These are phyloP conservation scores for Neocucurbitaria cava DNA, from an alignment of 2,329 filamentous ascomycete species.

Conservation along the genomic window DNA sequence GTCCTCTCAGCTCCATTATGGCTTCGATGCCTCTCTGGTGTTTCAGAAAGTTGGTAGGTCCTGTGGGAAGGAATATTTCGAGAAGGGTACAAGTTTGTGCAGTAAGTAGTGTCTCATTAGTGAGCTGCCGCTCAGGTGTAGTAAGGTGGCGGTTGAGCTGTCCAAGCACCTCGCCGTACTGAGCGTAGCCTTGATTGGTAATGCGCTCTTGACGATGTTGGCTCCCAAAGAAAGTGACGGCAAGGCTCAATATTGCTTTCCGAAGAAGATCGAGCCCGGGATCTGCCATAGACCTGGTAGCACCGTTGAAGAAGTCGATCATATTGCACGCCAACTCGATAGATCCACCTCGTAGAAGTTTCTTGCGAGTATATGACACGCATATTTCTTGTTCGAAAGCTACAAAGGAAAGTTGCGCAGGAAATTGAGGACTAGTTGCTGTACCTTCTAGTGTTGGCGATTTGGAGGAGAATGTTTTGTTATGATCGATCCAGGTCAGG, in stretches of 20 bases:
- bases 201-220: conserved; percentile 30
- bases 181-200: conserved; percentile 24
- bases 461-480: neutral
- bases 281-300: neutral
- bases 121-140: conserved; percentile 22
- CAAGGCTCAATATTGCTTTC: conserved; percentile 31
- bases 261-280: conserved; percentile 29
- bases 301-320: conserved; percentile 11
- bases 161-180: conserved; percentile 33
- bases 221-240: conserved; percentile 34
- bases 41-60: conserved; percentile 34
- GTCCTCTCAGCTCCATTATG: conserved; percentile 32
- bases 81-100: conserved; percentile 34
- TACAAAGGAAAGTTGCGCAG: conserved; percentile 18
- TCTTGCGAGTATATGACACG: conserved; percentile 35
- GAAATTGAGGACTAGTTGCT: neutral
- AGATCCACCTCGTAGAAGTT: conserved; percentile 30
- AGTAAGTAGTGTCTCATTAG: conserved; percentile 34
- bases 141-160: conserved; percentile 31
- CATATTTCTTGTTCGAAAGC: conserved; percentile 36
- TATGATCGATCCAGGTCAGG: conserved; percentile 31
- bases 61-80: conserved; percentile 38
- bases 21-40: conserved; percentile 38
- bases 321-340: conserved; percentile 36
- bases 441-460: neutral